Percentiles rank a stretch among this genome's conserved stretches.
These are phyloP conservation scores for Gynostemma pentaphyllum DNA, from an alignment of 306 rosid species.

Conservation along the genomic window DNA sequence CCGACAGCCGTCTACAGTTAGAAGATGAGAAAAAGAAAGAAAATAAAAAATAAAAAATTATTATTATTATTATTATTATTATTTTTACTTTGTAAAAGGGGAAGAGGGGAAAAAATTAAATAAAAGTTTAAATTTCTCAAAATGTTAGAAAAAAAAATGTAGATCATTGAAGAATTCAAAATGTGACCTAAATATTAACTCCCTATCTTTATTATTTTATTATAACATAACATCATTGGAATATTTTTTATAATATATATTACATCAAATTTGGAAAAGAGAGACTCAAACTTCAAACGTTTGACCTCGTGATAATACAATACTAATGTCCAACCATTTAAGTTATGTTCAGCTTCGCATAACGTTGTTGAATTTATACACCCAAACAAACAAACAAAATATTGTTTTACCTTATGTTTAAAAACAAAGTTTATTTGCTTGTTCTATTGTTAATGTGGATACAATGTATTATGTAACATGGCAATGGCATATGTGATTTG, in stretches of 20 bases:
- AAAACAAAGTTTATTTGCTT: background rate
- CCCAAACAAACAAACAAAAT: background rate
- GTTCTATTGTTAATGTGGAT: background rate
- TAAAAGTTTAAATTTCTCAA: slow-evolving; percentile 7
- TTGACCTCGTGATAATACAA: too few relatives aligned
- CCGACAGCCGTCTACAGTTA: slow-evolving; percentile 40
- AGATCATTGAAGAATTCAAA: background rate
- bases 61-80: background rate
- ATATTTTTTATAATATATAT: too few relatives aligned
- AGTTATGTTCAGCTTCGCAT: too few relatives aligned
- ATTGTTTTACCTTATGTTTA: background rate
- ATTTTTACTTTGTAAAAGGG: slow-evolving; percentile 23
- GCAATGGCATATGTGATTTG: background rate
- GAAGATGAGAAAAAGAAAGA: slow-evolving; percentile 9
- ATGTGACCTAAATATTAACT: background rate
- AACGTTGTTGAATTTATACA: too few relatives aligned
- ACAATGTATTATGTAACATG: background rate
- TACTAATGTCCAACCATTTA: too few relatives aligned
- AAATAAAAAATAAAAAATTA: background rate
- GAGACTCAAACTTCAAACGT: too few relatives aligned
- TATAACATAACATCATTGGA: too few relatives aligned
- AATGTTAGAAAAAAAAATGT: background rate
- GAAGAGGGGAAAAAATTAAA: background rate
- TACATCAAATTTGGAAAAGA: too few relatives aligned
- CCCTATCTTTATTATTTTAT: background rate